Evolutionary conservation across 441 rosid species (phyloP).

Genomic region (Populus hybrid): DNA sequence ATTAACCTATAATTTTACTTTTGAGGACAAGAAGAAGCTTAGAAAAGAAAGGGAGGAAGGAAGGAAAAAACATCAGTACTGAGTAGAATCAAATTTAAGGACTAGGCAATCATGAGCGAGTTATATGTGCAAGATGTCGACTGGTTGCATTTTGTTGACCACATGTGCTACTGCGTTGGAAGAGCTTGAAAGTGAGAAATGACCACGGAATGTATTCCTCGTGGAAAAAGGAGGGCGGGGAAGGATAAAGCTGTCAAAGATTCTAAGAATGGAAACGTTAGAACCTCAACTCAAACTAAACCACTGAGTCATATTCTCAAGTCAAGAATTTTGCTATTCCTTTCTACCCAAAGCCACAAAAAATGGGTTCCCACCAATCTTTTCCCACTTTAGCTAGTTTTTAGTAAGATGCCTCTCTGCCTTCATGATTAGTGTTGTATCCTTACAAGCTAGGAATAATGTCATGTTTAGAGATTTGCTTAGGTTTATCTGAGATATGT

Average conservation of each 20-base stretch:
- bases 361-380: conserved; percentile 55
- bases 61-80: conserved; percentile 18
- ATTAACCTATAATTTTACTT: conserved; percentile 32
- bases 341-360: conserved; percentile 63
- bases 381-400: conserved; percentile 28
- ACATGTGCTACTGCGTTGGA: conserved; percentile 20
- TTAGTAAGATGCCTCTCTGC: conserved; percentile 35
- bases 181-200: conserved; percentile 55
- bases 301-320: conserved; percentile 68
- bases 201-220: conserved; percentile 86
- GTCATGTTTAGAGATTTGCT: conserved; percentile 36
- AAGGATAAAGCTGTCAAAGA: conserved; percentile 22
- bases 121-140: conserved; percentile 19
- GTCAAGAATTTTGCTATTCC: conserved; percentile 67
- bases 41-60: conserved; percentile 19
- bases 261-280: conserved; percentile 48
- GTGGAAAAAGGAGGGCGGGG: conserved; percentile 24
- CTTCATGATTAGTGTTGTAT: conserved; percentile 26
- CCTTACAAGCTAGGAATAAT: conserved; percentile 31
- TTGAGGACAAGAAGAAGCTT: conserved; percentile 9
- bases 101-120: conserved; percentile 39
- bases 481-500: conserved; percentile 16
- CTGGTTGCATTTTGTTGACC: conserved; percentile 35
- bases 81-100: conserved; percentile 29
- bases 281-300: conserved; percentile 70